Conservation (phyloP, 1,284 basidiomycete species). For the Phellopilus nigrolimitatus region DNA sequence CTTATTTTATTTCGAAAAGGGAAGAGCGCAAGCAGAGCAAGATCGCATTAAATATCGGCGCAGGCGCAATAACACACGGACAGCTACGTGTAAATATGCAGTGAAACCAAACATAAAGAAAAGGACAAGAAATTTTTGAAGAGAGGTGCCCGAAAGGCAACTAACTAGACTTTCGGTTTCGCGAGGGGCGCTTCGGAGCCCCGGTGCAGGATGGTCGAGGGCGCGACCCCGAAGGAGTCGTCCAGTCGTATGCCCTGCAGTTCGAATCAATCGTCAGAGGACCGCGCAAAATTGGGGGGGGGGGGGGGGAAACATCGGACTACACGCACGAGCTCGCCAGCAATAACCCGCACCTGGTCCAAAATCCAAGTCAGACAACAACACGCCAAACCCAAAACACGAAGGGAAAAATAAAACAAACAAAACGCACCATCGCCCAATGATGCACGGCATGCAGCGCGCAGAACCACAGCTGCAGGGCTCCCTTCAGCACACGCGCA, state of each 20-base stretch:
- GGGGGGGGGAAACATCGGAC: no score
- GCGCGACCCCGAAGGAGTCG: constrained; percentile 76
- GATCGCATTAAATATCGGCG: constrained; percentile 16
- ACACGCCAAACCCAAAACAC: no score
- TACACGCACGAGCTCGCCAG: constrained; percentile 70
- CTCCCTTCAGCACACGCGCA: no score
- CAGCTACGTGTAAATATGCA: not conserved
- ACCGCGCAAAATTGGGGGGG: constrained; percentile 5
- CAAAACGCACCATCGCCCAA: constrained; percentile 71
- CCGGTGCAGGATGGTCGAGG: constrained; percentile 72
- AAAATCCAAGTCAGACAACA: constrained; percentile 14
- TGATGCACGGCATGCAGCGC: constrained; percentile 79
- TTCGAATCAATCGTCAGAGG: constrained; percentile 20
- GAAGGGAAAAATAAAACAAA: no score
- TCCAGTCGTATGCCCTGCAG: constrained; percentile 57
- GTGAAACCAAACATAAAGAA: constrained; percentile 1
- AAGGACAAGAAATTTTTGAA: constrained; percentile 1
- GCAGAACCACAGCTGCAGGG: constrained; percentile 75
- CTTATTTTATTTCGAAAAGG: no score
- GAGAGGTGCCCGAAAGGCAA: constrained; percentile 4
- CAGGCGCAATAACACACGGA: not conserved
- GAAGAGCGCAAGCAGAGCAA: not conserved
- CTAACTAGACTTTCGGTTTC: constrained; percentile 16
- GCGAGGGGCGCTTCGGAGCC: constrained; percentile 31
- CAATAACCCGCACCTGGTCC: constrained; percentile 73